Evolutionary conservation across 495 filamentous ascomycete genomes (phyloP).

Genomic region (Xylaria scruposa): DNA sequence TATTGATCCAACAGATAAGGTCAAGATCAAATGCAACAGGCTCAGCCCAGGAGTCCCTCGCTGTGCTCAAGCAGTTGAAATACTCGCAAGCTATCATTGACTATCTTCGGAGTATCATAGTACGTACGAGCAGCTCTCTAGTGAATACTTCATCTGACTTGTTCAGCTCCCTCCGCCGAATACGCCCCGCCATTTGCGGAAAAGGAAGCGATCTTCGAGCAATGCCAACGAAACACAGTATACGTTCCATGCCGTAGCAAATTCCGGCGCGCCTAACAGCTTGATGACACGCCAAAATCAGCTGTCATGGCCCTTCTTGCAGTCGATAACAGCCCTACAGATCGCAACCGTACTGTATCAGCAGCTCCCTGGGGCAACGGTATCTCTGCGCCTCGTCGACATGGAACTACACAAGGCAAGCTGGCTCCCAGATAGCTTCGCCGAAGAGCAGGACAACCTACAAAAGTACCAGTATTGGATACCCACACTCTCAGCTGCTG

Average conservation of each 20-base stretch:
- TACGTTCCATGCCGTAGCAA: neutral
- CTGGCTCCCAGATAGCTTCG: neutral
- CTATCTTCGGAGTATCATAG: neutral
- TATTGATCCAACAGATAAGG: neutral
- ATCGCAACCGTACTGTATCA: neutral
- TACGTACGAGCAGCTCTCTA: neutral
- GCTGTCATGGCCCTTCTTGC: neutral
- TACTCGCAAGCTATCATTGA: neutral
- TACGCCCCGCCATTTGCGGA: neutral
- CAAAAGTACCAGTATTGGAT: neutral
- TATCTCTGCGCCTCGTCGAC: neutral
- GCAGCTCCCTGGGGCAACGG: neutral
- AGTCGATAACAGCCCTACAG: neutral
- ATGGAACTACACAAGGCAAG: neutral
- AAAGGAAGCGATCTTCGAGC: neutral
- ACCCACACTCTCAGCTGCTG: neutral
- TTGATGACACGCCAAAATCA: neutral
- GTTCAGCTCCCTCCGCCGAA: neutral
- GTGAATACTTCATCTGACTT: neutral
- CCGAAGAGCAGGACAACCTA: neutral
- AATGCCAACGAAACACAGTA: neutral
- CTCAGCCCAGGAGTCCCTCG: neutral
- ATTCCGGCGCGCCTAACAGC: neutral
- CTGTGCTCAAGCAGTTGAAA: neutral
- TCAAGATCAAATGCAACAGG: neutral